Conservation (phyloP, 495 filamentous ascomycete genomes). For the Xanthoparmelia taractica region DNA sequence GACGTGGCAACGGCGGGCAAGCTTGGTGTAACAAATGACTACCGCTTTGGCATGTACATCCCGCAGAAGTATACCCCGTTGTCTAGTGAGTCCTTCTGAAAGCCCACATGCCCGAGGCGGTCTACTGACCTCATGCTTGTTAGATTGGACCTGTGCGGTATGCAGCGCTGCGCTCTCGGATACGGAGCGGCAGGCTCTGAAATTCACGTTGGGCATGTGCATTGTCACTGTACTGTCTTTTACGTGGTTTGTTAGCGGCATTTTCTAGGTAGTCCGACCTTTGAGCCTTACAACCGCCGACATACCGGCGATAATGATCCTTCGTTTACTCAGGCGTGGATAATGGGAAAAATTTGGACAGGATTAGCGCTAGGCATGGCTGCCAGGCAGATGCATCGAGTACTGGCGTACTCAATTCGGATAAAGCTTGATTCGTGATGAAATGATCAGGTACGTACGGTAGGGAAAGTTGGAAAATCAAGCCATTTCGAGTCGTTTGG, state of each 20-base stretch:
- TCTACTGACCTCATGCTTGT: slow-evolving; percentile 4
- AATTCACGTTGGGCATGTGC: slow-evolving; percentile 67
- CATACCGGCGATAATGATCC: not conserved
- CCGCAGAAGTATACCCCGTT: slow-evolving; percentile 57
- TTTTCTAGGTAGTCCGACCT: slow-evolving; percentile 37
- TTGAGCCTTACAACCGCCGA: not conserved
- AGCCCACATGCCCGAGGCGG: slow-evolving; percentile 7
- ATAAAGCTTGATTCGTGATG: not conserved
- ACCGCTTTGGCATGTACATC: slow-evolving; percentile 76
- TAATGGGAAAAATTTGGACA: not conserved
- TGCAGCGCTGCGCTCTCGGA: slow-evolving; percentile 64
- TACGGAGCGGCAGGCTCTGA: slow-evolving; percentile 58
- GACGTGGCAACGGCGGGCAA: slow-evolving; percentile 64
- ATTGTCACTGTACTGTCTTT: slow-evolving; percentile 72
- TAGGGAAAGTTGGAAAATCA: not conserved
- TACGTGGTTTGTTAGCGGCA: slow-evolving; percentile 75
- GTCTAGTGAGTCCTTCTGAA: slow-evolving; percentile 41
- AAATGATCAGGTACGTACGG: not conserved
- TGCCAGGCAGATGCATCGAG: slow-evolving; percentile 7
- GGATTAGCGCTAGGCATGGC: slow-evolving; percentile 7
- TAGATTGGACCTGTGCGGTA: slow-evolving; percentile 55
- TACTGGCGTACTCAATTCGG: not conserved
- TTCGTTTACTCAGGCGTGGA: slow-evolving; percentile 4
- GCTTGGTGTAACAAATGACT: slow-evolving; percentile 53
- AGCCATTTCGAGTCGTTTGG: not conserved